Evolutionary conservation across 202 grass and related monocot genomes (phyloP), one percentile per base, ranked within the genome.

Genomic region (Bolboschoenoplectus hybrid): DNA sequence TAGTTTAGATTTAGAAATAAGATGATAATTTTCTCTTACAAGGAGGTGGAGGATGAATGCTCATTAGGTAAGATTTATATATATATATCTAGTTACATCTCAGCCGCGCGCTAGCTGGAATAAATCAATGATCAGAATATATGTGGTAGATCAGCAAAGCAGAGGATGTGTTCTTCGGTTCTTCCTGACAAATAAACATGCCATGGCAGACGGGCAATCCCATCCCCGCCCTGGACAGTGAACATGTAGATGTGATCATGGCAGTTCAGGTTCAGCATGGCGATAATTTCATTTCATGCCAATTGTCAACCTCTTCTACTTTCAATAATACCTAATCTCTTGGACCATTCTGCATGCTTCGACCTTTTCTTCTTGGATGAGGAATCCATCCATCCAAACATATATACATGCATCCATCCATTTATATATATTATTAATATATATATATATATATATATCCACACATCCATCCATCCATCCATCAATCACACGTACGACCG

Each of bases 361-460:
- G 81, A 82, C 80, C 68, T 82, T 88, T 94, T 93, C 83, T 86
- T 87, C 35, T 73, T 91, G 79, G 89, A 89, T 86, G 90, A 86
- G 87, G 91, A 94, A 98, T 98, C 93, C 87, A 95, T 93, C 92
- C 85, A 68, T 66, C 84, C 84, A 85, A 50, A 41, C 83, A 45
- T 92, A 85, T 85, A 88, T 26, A 36, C 35, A 63, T 80, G 9
- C 61, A 76, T 76, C 41, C 41, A 76, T 80, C 47, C 7, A 63
- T 76, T 38, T 26, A 26, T 26, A 26, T 26, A 26, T 26, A 26
- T 26, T 26, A 26, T 26, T 26, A 26, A 26, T 26, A 26, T 26
- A 26, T 26, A 26, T 26, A 26, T 26, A 26, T 26, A 26, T 26
- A 26, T 26, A 26, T 26, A 26, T 26, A 26, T 26, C 26, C 26